Evolutionary conservation across 352 stramenopile genomes (phyloP), one percentile per base, ranked within the genome.

Genomic region (Phytophthora fragariaefolia): DNA sequence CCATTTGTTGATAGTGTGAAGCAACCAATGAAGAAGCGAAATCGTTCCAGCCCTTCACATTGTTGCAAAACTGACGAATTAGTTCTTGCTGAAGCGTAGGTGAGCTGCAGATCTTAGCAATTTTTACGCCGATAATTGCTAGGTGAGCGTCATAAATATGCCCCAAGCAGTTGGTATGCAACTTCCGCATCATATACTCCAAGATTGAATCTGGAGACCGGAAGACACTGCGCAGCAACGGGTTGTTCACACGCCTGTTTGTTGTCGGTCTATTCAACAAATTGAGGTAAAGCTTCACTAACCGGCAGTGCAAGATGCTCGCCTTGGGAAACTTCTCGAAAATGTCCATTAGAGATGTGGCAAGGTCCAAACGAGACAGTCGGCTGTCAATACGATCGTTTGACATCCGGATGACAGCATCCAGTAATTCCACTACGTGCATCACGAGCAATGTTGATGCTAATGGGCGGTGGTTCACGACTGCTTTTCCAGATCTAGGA

Each of bases 91-190:
- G 82, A 2, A 94, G 73, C 2, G 77, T 83, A 7, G 84, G 82
- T 0, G 84, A 82, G 45, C 82, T 92, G 48, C 85, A 92, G 49
- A 92, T 90, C 59, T 90, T 91, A 54, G 89, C 81, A 56, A 93
- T 92, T 30, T 92, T 92, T 4, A 93, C 83, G 2, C 83, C 85
- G 36, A 93, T 74, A 34, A 93, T 90, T 15, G 85, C 77, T 26
- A 93, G 57, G 64, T 93, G 85, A 10, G 83, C 77, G 30, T 92
- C 85, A 45, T 91, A 93, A 10, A 76, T 73, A 42, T 90, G 85
- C 6, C 65, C 73, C 18, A 73, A 74, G 7, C 63, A 59, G 30
- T 76, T 92, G 10, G 75, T 59, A 52, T 88, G 53, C 12, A 93
- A 46, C 51, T 92, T 92, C 28, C 75, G 70, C 63, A 90, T 71